Base-by-base conservation (phyloP, 2,329 filamentous ascomycete species). In the Epichloe sylvatica region DNA sequence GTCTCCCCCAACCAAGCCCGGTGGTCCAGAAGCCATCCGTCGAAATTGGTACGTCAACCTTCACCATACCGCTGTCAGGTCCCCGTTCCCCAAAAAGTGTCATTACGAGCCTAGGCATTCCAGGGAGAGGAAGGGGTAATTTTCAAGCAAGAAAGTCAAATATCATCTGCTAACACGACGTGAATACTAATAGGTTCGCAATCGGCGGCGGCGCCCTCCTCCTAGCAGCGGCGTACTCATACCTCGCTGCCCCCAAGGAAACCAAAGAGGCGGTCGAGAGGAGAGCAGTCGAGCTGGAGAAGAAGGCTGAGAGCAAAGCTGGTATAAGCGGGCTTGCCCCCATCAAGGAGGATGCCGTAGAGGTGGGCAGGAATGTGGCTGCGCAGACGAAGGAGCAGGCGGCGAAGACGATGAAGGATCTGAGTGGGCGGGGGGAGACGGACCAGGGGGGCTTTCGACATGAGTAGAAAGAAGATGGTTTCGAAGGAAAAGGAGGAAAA, bases 401-500 rank as follows among this genome's bases (percentile, higher is more conserved):
- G 17, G 50, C 55, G n/a, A 53, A 54, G 30, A 52, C 59, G 7
- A 52, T 62, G 42, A 55, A 55, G 9, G 58, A 63, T 52, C 40
- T 66, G 53, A 65, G 63, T 19, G 63, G 63, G 2, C 53, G 61
- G 41, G 64, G 59, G 43, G 54, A 53, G 57, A 57, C 2, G 46
- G 57, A 34, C 54, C 55, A 64, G 56, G 61, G 61, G 61, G 61
- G 56, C 3, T 66, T 64, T 50, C 56, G 63, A 37, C 53, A 58
- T 36, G 63, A 66, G 8, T 57, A 45, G n/a, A 33, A 12, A 19
- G 38, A 4, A 4, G 0, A 30, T 30, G 8, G 9, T 9, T 30
- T 30, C 9, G 30, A 30, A 30, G 8, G 7, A 25, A 3, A 9
- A 9, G 25, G 25, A 0, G 9, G 9, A 30, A 25, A 8, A 8